phyloP scores from a whole-genome alignment of 768 basidiomycete genomes.

The Pisolithus albus region DNA sequence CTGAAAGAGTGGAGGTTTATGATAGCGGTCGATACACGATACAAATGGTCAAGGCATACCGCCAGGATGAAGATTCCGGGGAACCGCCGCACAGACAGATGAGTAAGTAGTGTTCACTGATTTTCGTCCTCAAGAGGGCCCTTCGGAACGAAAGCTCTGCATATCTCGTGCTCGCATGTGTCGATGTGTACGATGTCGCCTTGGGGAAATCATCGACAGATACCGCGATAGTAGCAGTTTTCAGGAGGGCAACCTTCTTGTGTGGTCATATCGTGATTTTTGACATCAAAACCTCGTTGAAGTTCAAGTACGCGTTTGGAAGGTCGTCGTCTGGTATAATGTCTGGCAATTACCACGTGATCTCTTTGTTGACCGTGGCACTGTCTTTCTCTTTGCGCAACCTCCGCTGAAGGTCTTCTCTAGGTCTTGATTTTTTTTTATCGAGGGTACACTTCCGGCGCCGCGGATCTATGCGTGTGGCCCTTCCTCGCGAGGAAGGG shows the following conservation, averaged over 20 bases:
- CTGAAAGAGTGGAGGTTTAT: conserved; percentile 8
- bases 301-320: conserved; percentile 18
- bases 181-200: conserved; percentile 34
- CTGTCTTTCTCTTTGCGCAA: no score
- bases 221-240: conserved; percentile 40
- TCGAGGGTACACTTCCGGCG: no score
- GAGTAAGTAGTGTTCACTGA: conserved; percentile 50
- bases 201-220: conserved; percentile 41
- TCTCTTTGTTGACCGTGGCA: conserved; percentile 1
- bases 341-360: no score
- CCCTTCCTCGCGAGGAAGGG: no score
- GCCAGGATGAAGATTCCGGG: conserved; percentile 22
- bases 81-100: conserved; percentile 43
- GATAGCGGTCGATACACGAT: neutral
- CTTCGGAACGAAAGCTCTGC: conserved; percentile 46
- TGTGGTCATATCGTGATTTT: conserved; percentile 28
- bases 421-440: no score
- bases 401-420: no score
- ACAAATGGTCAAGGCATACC: conserved; percentile 13
- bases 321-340: neutral
- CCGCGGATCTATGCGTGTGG: no score
- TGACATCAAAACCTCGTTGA: conserved; percentile 36
- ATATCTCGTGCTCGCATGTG: conserved; percentile 37
- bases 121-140: conserved; percentile 24
- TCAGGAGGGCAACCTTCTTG: conserved; percentile 27